Evolutionary conservation across 306 rosid genomes (phyloP).

Genomic region (Rosa rugosa): DNA sequence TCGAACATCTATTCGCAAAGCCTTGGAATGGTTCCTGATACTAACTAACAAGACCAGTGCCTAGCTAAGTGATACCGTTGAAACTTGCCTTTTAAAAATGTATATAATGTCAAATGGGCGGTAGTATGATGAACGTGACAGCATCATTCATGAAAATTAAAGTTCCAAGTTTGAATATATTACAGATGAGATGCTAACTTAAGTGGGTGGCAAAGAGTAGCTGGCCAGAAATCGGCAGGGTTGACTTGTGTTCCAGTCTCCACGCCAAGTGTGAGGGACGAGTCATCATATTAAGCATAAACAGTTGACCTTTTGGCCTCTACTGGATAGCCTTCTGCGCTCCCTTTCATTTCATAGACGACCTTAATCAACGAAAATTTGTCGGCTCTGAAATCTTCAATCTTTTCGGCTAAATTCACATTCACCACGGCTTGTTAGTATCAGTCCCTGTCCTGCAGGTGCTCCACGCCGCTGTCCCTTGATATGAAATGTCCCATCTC

Average conservation of each 20-base stretch:
- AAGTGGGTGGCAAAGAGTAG: neutral
- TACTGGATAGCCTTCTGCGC: neutral
- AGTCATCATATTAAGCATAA: neutral
- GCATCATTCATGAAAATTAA: neutral
- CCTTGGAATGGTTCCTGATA: too few species aligned
- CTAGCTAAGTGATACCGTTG: neutral
- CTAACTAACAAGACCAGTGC: too few species aligned
- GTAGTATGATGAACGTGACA: neutral
- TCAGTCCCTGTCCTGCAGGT: neutral
- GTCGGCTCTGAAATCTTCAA: slow-evolving; percentile 2
- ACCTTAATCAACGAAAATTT: neutral
- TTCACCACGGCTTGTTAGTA: neutral
- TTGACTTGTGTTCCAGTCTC: slow-evolving; percentile 9
- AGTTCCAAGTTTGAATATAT: neutral
- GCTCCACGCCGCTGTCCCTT: neutral
- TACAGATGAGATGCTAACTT: neutral
- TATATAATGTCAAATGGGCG: neutral
- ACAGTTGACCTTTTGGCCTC: neutral
- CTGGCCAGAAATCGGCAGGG: neutral
- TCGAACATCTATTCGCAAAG: too few species aligned
- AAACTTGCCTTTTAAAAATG: neutral
- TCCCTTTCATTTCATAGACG: neutral
- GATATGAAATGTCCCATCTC: neutral
- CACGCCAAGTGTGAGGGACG: neutral
- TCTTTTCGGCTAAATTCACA: slow-evolving; percentile 17